Percentiles rank a stretch among this genome's conserved stretches.
phyloP scores from a whole-genome alignment of 2,329 filamentous ascomycete genomes.

The Orbilia javanica region DNA sequence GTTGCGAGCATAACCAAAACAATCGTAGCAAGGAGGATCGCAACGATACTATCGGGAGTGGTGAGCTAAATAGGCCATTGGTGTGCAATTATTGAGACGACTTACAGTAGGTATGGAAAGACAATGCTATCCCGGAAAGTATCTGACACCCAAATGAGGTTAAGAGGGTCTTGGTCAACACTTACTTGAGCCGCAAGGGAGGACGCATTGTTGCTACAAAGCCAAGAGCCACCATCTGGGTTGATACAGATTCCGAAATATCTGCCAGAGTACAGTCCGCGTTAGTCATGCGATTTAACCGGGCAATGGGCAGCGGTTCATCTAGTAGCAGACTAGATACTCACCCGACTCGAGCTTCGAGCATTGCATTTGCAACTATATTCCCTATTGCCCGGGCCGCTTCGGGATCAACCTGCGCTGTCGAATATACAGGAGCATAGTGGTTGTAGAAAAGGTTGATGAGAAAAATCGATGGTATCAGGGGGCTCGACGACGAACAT shows the following conservation, averaged over 20 bases:
- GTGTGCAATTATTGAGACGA: slow-evolving; percentile 55
- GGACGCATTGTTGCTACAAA: slow-evolving; percentile 97
- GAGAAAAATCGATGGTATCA: slow-evolving; percentile 96
- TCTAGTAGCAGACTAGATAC: not conserved
- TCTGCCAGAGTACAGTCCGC: slow-evolving; percentile 30
- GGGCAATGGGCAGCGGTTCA: not conserved
- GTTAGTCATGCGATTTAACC: not conserved
- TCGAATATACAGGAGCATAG: slow-evolving; percentile 84
- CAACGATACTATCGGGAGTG: slow-evolving; percentile 79
- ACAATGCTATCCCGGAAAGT: slow-evolving; percentile 99
- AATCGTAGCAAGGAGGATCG: slow-evolving; percentile 95
- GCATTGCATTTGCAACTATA: slow-evolving; percentile 84
- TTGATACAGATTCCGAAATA: slow-evolving; percentile 99
- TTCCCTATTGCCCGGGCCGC: slow-evolving; percentile 87
- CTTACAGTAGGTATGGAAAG: slow-evolving; percentile 94
- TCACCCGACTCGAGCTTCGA: slow-evolving; percentile 87
- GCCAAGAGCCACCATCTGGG: slow-evolving; percentile 87
- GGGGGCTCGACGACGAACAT: slow-evolving; percentile 93
- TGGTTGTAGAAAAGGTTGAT: slow-evolving; percentile 96
- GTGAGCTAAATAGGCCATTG: not conserved
- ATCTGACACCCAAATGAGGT: slow-evolving; percentile 94
- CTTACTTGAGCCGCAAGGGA: slow-evolving; percentile 88
- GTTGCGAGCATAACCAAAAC: slow-evolving; percentile 95
- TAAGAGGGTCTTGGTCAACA: slow-evolving; percentile 93
- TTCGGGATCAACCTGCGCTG: slow-evolving; percentile 89